Base-by-base conservation (phyloP, 805 yeast species). In the Candida maesae region DNA sequence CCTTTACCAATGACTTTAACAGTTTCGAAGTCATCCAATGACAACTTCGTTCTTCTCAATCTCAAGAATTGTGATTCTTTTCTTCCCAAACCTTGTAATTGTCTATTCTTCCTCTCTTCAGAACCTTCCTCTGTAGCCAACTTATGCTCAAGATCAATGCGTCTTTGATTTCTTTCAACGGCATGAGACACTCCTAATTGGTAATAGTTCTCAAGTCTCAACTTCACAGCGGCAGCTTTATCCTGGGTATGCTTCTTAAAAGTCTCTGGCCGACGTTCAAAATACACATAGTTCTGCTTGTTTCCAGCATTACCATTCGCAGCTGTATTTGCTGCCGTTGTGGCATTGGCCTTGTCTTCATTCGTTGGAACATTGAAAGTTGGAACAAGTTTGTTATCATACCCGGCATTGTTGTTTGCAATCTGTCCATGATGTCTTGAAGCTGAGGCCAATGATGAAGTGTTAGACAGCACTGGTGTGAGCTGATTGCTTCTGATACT, bases 1-100 rank as follows among this genome's bases (percentile, higher is more conserved):
- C 99, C 99, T 68, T 93, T 98, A 25, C 99, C 99, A 31, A 93
- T 97, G 64, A 93, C 99, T 6, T 98, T 93, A 46, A 93, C 84
- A 68, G 93, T 88, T 57, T 89, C 93, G 60, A 93, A 93, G 63
- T 93, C 99, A 49, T 90, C 91, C 56, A 89, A 86, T 55, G 84
- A 84, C 28, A 96, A 93, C 65, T 88, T 87, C 39, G 89, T 74
- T 61, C 99, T 77, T 58, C 97, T 76, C 58, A 88, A 84, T 53
- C 99, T 78, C 53, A 93, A 71, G 39, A 84, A 76, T 8, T 91
- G 95, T 28, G 96, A 75, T 63, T 93, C 99, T 41, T 95, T 76
- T 58, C 81, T 82, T 28, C 98, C 97, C 49, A 91, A 70, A 29
- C 86, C 76, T 48, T 83, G 66, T 86, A 24, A 88, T 85, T 33